Evolutionary conservation across 257 asterid species (phyloP).

Genomic region (Solanum sitiens): DNA sequence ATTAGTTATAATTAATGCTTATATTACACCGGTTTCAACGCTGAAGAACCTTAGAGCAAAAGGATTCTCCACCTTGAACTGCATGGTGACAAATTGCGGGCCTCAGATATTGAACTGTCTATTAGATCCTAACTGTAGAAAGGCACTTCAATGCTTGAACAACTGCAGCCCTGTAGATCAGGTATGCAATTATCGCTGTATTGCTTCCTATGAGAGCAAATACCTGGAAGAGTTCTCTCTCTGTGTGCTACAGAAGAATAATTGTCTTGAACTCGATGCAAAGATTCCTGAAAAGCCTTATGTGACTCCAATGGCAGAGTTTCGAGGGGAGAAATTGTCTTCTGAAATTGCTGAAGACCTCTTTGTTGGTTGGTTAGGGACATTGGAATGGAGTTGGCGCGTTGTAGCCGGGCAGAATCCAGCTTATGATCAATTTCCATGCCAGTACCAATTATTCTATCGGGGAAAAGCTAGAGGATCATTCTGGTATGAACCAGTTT

Average conservation of each 20-base stretch:
- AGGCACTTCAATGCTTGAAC: constrained; percentile 88
- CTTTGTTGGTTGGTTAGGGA: constrained; percentile 83
- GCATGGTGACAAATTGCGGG: constrained; percentile 80
- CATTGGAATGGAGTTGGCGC: constrained; percentile 87
- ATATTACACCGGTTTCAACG: constrained; percentile 57
- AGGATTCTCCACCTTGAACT: constrained; percentile 68
- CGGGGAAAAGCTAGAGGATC: constrained; percentile 87
- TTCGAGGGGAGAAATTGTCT: constrained; percentile 46
- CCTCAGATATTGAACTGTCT: constrained; percentile 76
- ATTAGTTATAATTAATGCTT: constrained; percentile 69
- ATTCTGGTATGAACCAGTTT: constrained; percentile 92
- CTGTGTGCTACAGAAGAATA: constrained; percentile 68
- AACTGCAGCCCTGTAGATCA: constrained; percentile 89
- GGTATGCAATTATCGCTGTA: constrained; percentile 78
- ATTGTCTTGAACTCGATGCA: constrained; percentile 77
- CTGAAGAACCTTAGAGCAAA: constrained; percentile 77
- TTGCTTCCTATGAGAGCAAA: constrained; percentile 80
- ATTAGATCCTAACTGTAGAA: constrained; percentile 68
- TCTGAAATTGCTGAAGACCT: constrained; percentile 86
- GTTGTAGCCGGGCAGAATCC: constrained; percentile 96
- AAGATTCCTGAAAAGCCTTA: constrained; percentile 66
- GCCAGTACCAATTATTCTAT: constrained; percentile 86
- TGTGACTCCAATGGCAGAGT: constrained; percentile 48
- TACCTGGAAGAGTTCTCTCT: constrained; percentile 71
- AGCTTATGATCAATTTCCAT: constrained; percentile 93